Conservation (phyloP, 768 basidiomycete species). For the Suillus subluteus region DNA sequence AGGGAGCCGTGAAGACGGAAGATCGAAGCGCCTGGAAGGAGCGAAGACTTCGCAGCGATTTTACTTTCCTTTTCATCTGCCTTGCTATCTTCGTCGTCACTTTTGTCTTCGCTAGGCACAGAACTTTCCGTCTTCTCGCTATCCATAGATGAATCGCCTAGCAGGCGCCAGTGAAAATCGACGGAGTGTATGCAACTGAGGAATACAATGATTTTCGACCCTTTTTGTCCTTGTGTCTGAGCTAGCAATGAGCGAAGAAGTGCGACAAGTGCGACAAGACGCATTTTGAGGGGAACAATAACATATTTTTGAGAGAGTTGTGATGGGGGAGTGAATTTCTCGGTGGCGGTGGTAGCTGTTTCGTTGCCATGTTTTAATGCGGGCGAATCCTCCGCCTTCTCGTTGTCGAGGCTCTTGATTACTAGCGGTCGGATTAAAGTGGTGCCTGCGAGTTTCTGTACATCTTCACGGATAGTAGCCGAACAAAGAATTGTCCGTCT, state of each 20-base stretch:
- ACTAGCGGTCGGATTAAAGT: constrained; percentile 79
- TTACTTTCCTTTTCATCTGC: constrained; percentile 32
- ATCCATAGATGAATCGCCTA: constrained; percentile 76
- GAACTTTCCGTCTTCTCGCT: constrained; percentile 30
- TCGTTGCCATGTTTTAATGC: constrained; percentile 26
- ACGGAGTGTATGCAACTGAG: constrained; percentile 97
- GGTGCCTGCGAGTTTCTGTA: constrained; percentile 89
- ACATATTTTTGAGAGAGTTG: constrained; percentile 93
- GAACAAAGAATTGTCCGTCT: constrained; percentile 93
- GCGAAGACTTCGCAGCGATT: constrained; percentile 65
- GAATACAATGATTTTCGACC: constrained; percentile 89
- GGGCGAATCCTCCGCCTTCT: constrained; percentile 25
- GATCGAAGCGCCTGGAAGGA: constrained; percentile 81
- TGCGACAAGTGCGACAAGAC: constrained; percentile 89
- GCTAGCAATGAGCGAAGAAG: constrained; percentile 81
- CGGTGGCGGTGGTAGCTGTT: constrained; percentile 29
- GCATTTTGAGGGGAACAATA: constrained; percentile 87
- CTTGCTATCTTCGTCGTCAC: constrained; percentile 27
- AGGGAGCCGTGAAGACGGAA: constrained; percentile 95
- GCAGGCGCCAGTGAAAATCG: constrained; percentile 91
- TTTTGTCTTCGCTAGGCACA: constrained; percentile 22
- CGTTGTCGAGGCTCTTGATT: constrained; percentile 71
- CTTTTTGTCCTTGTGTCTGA: constrained; percentile 53
- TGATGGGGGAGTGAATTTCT: constrained; percentile 90
- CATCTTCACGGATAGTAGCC: constrained; percentile 94